Conservation (phyloP, 2,329 filamentous ascomycete genomes). For the Lachnellula hyalina region DNA sequence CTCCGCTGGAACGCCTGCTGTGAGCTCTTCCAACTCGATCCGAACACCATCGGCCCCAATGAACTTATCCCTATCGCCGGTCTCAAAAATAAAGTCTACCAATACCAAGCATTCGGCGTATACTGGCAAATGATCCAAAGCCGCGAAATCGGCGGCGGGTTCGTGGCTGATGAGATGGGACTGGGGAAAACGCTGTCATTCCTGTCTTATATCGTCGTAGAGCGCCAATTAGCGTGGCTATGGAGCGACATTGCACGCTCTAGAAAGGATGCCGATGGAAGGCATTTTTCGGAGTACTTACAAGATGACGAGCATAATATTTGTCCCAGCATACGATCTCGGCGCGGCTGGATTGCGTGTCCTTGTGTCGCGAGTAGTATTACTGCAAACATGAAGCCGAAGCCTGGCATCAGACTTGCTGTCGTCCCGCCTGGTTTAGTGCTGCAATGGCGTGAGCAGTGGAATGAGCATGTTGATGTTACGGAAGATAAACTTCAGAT, state of each 20-base stretch:
- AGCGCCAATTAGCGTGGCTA: conserved; percentile 17
- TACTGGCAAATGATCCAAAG: conserved; percentile 21
- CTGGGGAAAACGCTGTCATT: conserved; percentile 49
- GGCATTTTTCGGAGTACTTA: background rate
- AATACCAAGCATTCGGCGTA: conserved; percentile 20
- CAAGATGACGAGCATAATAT: background rate
- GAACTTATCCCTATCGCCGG: conserved; percentile 12
- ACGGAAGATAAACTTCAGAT: conserved; percentile 5
- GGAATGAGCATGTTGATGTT: conserved; percentile 15
- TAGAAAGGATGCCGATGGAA: background rate
- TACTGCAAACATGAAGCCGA: conserved; percentile 6
- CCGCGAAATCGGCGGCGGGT: conserved; percentile 52
- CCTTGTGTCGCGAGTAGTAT: conserved; percentile 14
- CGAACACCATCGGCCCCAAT: conserved; percentile 1
- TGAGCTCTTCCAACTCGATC: conserved; percentile 15
- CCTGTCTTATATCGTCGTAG: conserved; percentile 38
- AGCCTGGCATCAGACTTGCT: conserved; percentile 17
- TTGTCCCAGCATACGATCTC: conserved; percentile 1
- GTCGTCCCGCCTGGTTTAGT: conserved; percentile 15
- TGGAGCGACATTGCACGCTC: conserved; percentile 9
- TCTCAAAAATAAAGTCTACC: conserved; percentile 16
- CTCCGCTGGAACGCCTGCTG: conserved; percentile 18
- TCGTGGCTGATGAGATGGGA: conserved; percentile 54
- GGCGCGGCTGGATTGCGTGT: conserved; percentile 18
- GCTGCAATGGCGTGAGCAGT: conserved; percentile 14